Evolutionary conservation across 768 basidiomycete species (phyloP).

Genomic region (Boletellus ananiceps): DNA sequence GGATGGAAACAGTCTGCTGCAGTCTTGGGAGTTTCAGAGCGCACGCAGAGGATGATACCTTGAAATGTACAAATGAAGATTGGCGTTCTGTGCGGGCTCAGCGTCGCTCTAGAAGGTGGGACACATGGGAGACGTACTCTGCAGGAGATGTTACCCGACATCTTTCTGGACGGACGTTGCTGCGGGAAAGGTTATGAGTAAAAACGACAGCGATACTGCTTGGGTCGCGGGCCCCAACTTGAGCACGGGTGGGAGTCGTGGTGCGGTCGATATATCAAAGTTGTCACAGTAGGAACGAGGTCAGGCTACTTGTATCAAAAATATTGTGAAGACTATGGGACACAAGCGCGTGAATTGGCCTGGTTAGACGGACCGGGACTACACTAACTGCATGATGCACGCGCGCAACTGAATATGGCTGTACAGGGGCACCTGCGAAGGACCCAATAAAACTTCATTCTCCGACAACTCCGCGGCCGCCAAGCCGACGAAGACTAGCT

Average conservation of each 20-base stretch:
- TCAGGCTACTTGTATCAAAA: too few relatives aligned
- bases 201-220: neutral
- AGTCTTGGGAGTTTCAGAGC: constrained; percentile 39
- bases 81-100: constrained; percentile 49
- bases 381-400: too few relatives aligned
- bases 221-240: constrained; percentile 31
- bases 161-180: constrained; percentile 50
- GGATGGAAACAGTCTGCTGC: constrained; percentile 68
- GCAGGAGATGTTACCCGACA: constrained; percentile 35
- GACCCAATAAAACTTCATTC: too few relatives aligned
- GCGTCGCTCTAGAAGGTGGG: neutral
- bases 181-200: constrained; percentile 18
- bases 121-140: too few relatives aligned
- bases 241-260: constrained; percentile 32
- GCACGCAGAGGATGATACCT: constrained; percentile 31
- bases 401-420: too few relatives aligned
- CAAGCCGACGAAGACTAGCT: too few relatives aligned
- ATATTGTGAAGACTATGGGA: too few relatives aligned
- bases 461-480: too few relatives aligned
- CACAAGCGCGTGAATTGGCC: too few relatives aligned
- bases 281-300: too few relatives aligned
- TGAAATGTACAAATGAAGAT: constrained; percentile 74
- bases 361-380: too few relatives aligned
- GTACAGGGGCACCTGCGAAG: too few relatives aligned
- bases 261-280: constrained; percentile 17